A percentile compares a stretch with the other conserved stretches of the same genome.
Conservation (phyloP, 495 filamentous ascomycete genomes). For the Oleoguttula mirabilis region DNA sequence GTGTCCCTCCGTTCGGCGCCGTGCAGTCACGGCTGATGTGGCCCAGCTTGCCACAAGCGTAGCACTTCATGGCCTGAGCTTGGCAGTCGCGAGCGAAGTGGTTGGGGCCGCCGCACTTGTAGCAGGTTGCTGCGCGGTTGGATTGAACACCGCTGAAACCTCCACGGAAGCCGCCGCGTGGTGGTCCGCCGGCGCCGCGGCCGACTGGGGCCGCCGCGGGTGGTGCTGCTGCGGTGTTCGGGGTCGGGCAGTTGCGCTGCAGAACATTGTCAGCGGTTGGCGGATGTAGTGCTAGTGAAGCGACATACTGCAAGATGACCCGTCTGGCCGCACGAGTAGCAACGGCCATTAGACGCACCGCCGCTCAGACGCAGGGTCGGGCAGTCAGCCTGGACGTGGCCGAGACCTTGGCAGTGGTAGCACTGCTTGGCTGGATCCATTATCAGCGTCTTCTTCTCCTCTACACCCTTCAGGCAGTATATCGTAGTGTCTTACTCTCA, state of each 20-base stretch:
- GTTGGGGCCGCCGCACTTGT: slow-evolving; percentile 98
- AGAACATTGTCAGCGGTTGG: no score
- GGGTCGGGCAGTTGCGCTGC: slow-evolving; percentile 75
- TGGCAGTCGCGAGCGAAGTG: slow-evolving; percentile 98
- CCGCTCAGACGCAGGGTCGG: slow-evolving; percentile 89
- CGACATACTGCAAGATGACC: slow-evolving; percentile 74
- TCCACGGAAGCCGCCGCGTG: slow-evolving; percentile 56
- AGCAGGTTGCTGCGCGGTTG: slow-evolving; percentile 84
- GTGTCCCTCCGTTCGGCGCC: slow-evolving; percentile 87
- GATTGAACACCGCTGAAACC: slow-evolving; percentile 49
- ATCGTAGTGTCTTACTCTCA: slow-evolving; percentile 49
- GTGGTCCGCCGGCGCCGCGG: slow-evolving; percentile 48
- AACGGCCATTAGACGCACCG: slow-evolving; percentile 64
- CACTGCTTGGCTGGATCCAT: slow-evolving; percentile 73
- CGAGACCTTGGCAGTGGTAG: slow-evolving; percentile 98
- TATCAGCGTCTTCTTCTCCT: slow-evolving; percentile 23
- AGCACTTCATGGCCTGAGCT: slow-evolving; percentile 99
- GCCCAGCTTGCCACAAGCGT: slow-evolving; percentile 95
- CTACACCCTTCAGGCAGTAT: background rate
- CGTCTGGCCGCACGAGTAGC: slow-evolving; percentile 88
- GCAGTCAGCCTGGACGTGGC: slow-evolving; percentile 98
- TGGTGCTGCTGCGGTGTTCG: slow-evolving; percentile 40
- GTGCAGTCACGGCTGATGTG: slow-evolving; percentile 98
- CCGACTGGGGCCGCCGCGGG: slow-evolving; percentile 38
- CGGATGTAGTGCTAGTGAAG: no score